Evolutionary conservation across 495 filamentous ascomycete species (phyloP).

Genomic region (Clohesyomyces aquaticus): DNA sequence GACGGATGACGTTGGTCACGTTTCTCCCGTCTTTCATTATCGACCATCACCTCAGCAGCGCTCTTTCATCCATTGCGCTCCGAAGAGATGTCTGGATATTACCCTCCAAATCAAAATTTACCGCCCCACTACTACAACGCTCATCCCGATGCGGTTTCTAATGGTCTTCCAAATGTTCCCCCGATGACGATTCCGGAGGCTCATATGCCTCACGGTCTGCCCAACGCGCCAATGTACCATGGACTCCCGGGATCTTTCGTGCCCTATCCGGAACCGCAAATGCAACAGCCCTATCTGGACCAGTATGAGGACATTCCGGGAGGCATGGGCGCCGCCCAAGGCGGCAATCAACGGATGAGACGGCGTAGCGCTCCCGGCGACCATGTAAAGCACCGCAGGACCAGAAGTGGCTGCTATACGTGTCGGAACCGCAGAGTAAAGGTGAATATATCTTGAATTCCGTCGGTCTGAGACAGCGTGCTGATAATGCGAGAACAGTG

Average conservation of each 20-base stretch:
- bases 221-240: constrained; percentile 26
- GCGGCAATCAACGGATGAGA: constrained; percentile 31
- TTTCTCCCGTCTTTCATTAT: constrained; percentile 7
- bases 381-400: constrained; percentile 90
- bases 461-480: not conserved
- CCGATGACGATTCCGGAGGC: constrained; percentile 29
- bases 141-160: constrained; percentile 31
- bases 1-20: constrained; percentile 42
- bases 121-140: constrained; percentile 38
- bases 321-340: constrained; percentile 20
- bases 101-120: constrained; percentile 34
- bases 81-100: constrained; percentile 39
- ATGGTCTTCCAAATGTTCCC: constrained; percentile 25
- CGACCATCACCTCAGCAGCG: constrained; percentile 10
- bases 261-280: constrained; percentile 30
- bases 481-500: constrained; percentile 58
- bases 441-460: constrained; percentile 53
- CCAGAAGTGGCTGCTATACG: constrained; percentile 92
- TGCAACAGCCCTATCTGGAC: constrained; percentile 35
- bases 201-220: constrained; percentile 26
- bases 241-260: constrained; percentile 26
- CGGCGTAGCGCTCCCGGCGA: constrained; percentile 55
- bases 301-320: constrained; percentile 36
- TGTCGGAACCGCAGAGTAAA: constrained; percentile 90
- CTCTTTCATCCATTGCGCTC: not conserved